Evolutionary conservation across 352 stramenopile species (phyloP).

Genomic region (Peronospora belbahrii): DNA sequence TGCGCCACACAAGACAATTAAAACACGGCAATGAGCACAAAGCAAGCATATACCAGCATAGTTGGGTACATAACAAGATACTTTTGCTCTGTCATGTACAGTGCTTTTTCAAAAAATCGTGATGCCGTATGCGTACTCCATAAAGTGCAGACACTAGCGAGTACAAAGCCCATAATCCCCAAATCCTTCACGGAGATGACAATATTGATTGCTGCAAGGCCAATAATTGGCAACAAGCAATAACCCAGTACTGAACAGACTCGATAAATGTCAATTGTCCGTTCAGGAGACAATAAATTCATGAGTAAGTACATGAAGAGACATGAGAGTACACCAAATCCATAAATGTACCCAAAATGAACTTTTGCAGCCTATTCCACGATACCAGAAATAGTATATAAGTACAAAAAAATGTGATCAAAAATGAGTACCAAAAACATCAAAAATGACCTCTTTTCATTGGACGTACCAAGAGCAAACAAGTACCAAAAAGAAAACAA

Average conservation of each 20-base stretch:
- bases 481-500: slow-evolving; percentile 90
- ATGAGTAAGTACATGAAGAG: slow-evolving; percentile 93
- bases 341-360: slow-evolving; percentile 98
- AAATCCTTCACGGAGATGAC: slow-evolving; percentile 84
- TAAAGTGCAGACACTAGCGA: slow-evolving; percentile 84
- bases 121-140: slow-evolving; percentile 94
- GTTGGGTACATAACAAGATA: slow-evolving; percentile 97
- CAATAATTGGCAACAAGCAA: slow-evolving; percentile 94
- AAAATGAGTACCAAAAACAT: too few relatives aligned
- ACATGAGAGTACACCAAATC: slow-evolving; percentile 95
- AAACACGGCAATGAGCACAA: slow-evolving; percentile 99
- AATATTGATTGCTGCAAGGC: slow-evolving; percentile 90
- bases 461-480: slow-evolving; percentile 82
- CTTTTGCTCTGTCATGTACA: slow-evolving; percentile 93
- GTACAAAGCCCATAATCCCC: slow-evolving; percentile 64
- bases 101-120: slow-evolving; percentile 93
- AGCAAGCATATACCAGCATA: slow-evolving; percentile 94
- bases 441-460: background rate
- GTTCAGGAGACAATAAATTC: slow-evolving; percentile 89
- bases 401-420: too few relatives aligned
- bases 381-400: too few relatives aligned
- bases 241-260: slow-evolving; percentile 96
- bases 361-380: slow-evolving; percentile 89
- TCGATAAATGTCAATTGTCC: slow-evolving; percentile 88
- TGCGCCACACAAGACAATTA: slow-evolving; percentile 31